Evolutionary conservation across 177 flowering plant genomes (phyloP), one percentile per base, ranked within the genome.

Genomic region (Vitis hybrid): DNA sequence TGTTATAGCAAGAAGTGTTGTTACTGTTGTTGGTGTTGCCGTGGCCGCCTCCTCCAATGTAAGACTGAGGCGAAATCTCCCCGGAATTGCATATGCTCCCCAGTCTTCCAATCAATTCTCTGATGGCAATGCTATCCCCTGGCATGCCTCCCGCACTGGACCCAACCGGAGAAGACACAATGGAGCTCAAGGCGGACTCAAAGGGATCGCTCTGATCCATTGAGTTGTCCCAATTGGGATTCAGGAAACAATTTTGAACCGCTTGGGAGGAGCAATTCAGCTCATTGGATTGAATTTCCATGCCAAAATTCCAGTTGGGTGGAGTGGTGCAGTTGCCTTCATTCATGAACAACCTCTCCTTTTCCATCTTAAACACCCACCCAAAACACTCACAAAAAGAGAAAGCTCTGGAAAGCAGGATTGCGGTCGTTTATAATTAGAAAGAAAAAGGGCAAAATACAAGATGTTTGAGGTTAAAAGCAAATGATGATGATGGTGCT

Each of bases 151-250:
- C 67, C 22, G 79, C 65, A 0, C 21, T 16, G 9, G 74, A 52
- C 9, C 80, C 76, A 5, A 51, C 77, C 8, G 86, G 83, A 12
- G 86, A 83, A 4, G 86, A 80, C 12, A 83, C 84, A 51, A 83
- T 78, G 31, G 86, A 83, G 69, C 84, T 80, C 65, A 83, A 56
- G 6, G 82, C 75, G 0, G 86, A 80, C 70, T 77, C 86, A 57
- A 79, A 77, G 58, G 77, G 84, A 69, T 71, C 81, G 66, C 66
- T 70, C 51, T 80, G 83, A 65, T 78, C 83, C 79, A 71, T 57
- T 19, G 77, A 68, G 14, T 64, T 51, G 1, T 79, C 83, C 86
- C 86, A 83, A 69, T 69, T 78, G 52, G 77, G 67, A 22, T 64
- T 74, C 67, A 76, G 66, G 26, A 75, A 70, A 50, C 69, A 68